phyloP scores from a whole-genome alignment of 257 asterid species.

The Solanum medicagineum region DNA sequence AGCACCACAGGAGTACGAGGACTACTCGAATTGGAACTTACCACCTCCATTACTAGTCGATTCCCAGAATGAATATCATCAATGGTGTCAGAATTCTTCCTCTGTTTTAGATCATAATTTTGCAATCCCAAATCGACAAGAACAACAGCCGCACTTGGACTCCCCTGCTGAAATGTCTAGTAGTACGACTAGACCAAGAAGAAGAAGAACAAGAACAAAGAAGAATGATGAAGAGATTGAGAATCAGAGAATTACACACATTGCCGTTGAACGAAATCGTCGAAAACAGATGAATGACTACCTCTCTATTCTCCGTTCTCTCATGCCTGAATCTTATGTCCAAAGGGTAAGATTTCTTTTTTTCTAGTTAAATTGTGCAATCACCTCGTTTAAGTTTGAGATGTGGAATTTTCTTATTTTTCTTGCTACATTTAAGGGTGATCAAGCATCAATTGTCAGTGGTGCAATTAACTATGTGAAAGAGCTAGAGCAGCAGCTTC shows the following conservation, averaged over 20 bases:
- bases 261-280: slow-evolving; percentile 32
- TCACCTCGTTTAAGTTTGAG: neutral
- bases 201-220: slow-evolving; percentile 12
- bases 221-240: slow-evolving; percentile 27
- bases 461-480: slow-evolving; percentile 34
- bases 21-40: neutral
- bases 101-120: neutral
- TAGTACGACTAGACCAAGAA: neutral
- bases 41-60: neutral
- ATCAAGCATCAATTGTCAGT: slow-evolving; percentile 35
- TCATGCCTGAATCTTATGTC: slow-evolving; percentile 27
- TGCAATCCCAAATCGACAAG: neutral
- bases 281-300: slow-evolving; percentile 32
- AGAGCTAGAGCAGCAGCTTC: slow-evolving; percentile 30
- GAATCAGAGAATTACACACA: slow-evolving; percentile 36
- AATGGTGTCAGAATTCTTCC: slow-evolving; percentile 1
- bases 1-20: neutral
- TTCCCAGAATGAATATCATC: neutral
- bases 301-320: slow-evolving; percentile 18
- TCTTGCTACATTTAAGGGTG: slow-evolving; percentile 10
- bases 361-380: neutral
- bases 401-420: neutral
- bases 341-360: slow-evolving; percentile 14
- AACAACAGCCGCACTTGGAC: neutral
- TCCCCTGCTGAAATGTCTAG: neutral